Base-by-base conservation (phyloP, 495 filamentous ascomycete species). In the Hamigera avellanea region DNA sequence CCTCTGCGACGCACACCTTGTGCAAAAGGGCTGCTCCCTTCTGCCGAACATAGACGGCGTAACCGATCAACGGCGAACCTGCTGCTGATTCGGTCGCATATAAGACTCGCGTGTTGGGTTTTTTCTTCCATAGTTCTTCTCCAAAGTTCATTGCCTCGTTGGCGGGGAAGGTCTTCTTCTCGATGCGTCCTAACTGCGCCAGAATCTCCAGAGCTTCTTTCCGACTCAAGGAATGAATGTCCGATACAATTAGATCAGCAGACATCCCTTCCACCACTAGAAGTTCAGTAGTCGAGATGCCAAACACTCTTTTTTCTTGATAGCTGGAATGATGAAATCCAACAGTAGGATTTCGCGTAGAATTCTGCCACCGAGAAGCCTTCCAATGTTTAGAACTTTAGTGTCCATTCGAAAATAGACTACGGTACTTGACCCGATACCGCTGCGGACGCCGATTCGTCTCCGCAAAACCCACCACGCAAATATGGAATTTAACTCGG, bases 131-230 rank as follows among this genome's bases (percentile, higher is more conserved):
- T 6, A 78, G 44, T 40, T 77, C 73, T 12, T 56, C 46, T 23
- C 59, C 55, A 42, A 80, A 76, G 19, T 62, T 47, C 36, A 76
- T 63, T 14, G 56, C 62, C 45, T 81, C 75, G 50, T 66, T 74
- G 36, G 66, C 47, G 0, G 76, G 72, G 41, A 80, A 78, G 31
- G 61, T 65, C 43, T 68, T 75, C 43, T 66, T 73, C 46, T 78
- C 76, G 36, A 70, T 57, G 42, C 61, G 63, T 46, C 57, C 43
- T 32, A 69, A 57, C 35, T 64, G 52, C 27, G 49, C 36, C 26
- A 70, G 53, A 49, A 69, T 56, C 19, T 54, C 47, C 6, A 60
- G 46, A 36, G 62, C 64, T 37, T 63, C 43, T 36, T 43, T 37
- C 45, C 48, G 56, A 19, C 48, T 45, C 41, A 63, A 54, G 48